Conservation (phyloP, 169 alveolate genomes). For the Plasmodium chabaudi region DNA sequence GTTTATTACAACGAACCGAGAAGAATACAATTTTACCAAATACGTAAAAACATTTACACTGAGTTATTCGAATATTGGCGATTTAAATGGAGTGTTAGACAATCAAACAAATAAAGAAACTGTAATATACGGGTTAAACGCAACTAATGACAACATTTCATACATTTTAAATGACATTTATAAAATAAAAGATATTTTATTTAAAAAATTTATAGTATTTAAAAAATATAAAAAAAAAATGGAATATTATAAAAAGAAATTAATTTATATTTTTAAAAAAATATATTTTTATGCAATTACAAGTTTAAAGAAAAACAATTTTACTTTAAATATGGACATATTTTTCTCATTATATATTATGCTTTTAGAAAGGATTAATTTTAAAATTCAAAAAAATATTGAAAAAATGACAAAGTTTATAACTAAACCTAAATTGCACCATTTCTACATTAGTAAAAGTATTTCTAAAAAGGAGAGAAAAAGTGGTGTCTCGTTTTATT, state of each 20-base stretch:
- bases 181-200: slow-evolving; percentile 23
- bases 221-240: slow-evolving; percentile 35
- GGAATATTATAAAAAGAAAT: slow-evolving; percentile 1
- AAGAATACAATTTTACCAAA: no score
- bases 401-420: slow-evolving; percentile 16
- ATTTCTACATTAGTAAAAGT: slow-evolving; percentile 7
- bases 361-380: slow-evolving; percentile 40
- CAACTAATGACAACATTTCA: neutral
- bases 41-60: no score
- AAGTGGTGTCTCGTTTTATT: no score
- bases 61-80: no score
- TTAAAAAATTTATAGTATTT: slow-evolving; percentile 26
- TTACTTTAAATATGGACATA: slow-evolving; percentile 44
- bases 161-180: slow-evolving; percentile 19
- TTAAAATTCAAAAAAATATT: slow-evolving; percentile 18
- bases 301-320: slow-evolving; percentile 19
- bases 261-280: slow-evolving; percentile 18
- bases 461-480: no score
- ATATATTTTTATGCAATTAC: slow-evolving; percentile 49
- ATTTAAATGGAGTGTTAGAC: no score
- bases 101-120: no score
- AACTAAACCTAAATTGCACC: slow-evolving; percentile 4
- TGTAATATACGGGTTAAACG: neutral
- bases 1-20: no score
- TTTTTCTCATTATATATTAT: slow-evolving; percentile 60